Conservation (phyloP, 768 basidiomycete genomes). For the Gautieria morchelliformis region DNA sequence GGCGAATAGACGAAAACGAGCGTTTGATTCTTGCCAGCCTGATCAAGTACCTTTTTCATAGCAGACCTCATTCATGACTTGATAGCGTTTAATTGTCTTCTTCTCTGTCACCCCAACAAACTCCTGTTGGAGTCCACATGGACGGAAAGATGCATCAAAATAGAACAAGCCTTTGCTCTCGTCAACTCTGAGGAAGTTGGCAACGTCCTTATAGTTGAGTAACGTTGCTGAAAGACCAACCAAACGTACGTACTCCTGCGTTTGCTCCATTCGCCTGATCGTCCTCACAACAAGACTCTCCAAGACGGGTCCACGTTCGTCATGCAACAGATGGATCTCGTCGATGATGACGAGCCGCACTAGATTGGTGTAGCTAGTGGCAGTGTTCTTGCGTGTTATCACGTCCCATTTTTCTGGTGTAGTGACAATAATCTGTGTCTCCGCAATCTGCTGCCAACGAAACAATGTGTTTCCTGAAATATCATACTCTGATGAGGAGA, state of each 20-base stretch:
- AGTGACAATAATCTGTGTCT: slow-evolving; percentile 96
- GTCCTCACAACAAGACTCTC: slow-evolving; percentile 87
- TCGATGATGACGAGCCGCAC: slow-evolving; percentile 96
- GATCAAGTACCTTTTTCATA: slow-evolving; percentile 98
- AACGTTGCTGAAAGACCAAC: slow-evolving; percentile 94
- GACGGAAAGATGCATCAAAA: slow-evolving; percentile 90
- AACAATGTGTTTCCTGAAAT: background rate
- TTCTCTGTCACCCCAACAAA: slow-evolving; percentile 98
- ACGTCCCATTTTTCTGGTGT: slow-evolving; percentile 99
- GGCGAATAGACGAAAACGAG: slow-evolving; percentile 97
- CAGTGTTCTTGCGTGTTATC: slow-evolving; percentile 95
- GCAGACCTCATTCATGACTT: slow-evolving; percentile 97
- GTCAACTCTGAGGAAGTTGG: slow-evolving; percentile 93
- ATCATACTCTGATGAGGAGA: background rate
- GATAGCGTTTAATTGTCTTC: slow-evolving; percentile 97
- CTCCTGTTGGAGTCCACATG: slow-evolving; percentile 91
- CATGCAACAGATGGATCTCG: slow-evolving; percentile 95
- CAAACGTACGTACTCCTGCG: slow-evolving; percentile 83
- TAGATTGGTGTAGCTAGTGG: slow-evolving; percentile 93
- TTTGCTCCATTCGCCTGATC: slow-evolving; percentile 91
- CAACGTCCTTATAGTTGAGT: slow-evolving; percentile 98
- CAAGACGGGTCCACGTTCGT: slow-evolving; percentile 94
- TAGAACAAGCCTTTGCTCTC: slow-evolving; percentile 89
- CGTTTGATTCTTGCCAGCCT: slow-evolving; percentile 82
- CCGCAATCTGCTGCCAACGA: slow-evolving; percentile 68